Evolutionary conservation across 345 rosid genomes (phyloP), one percentile per base, ranked within the genome.

Genomic region (Melastoma malabathricum): DNA sequence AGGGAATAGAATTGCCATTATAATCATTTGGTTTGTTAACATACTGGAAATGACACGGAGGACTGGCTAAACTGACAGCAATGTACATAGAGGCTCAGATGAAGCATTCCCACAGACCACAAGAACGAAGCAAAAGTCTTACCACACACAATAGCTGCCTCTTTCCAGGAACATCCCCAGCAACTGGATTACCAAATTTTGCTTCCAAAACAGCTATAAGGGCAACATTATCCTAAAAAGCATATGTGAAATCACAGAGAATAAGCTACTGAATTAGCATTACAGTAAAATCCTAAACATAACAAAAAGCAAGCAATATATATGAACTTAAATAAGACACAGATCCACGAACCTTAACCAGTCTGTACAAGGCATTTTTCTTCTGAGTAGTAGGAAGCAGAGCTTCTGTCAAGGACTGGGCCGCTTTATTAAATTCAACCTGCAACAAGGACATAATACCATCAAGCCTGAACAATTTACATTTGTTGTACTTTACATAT

Each of bases 101-200:
- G 15, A 43, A 22, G 25, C 25, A 22, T 22, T 22, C 4, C 25
- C 2, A 22, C 25, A 22, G 4, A 22, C 25, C 2, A 22, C 25
- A 18, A 22, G 47, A 13, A 20, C 15, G n/a, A 66, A 34, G 15
- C 23, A 12, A 34, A 34, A 34, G 58, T 50, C 86, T 81, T 67
- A 88, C 99, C 76, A 93, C 97, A 73, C 99, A 93, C 50, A 88
- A 88, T 61, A 93, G 90, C 64, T 88, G 97, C 39, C 95, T 76
- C 59, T 85, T 88, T 63, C 94, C 97, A 53, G 79, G 88, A 76
- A 57, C 75, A 48, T 93, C 99, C 60, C 73, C 82, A 60, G 41
- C 12, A 7, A 84, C 89, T 59, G 81, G 99, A 63, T 88, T 84
- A 62, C 72, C 74, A 48, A 93, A 93, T 68, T 88, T 88, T 18